phyloP scores from a whole-genome alignment of 2,329 filamentous ascomycete genomes.

The Fusarium subglutinans region DNA sequence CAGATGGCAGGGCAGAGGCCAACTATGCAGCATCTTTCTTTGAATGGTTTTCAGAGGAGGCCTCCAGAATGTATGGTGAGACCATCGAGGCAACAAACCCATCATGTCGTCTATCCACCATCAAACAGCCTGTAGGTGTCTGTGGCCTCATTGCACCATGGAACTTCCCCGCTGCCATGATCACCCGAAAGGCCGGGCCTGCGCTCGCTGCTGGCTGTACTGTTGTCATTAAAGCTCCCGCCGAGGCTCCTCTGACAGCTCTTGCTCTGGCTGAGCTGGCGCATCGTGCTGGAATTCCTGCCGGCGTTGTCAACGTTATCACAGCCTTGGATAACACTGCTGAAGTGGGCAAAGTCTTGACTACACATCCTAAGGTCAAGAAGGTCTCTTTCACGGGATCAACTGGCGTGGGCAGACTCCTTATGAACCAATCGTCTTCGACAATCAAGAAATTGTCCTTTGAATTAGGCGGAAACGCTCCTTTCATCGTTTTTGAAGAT shows the following conservation, averaged over 20 bases:
- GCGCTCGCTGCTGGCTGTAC: constrained; percentile 77
- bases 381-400: constrained; percentile 80
- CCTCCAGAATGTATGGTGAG: constrained; percentile 57
- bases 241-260: constrained; percentile 88
- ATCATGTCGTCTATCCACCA: constrained; percentile 60
- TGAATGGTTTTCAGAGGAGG: constrained; percentile 73
- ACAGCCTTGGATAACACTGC: constrained; percentile 81
- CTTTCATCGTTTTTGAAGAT: constrained; percentile 81
- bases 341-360: constrained; percentile 72
- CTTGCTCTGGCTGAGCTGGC: constrained; percentile 86
- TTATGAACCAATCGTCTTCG: constrained; percentile 75
- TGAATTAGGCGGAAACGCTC: constrained; percentile 78
- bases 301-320: constrained; percentile 87
- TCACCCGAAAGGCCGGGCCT: constrained; percentile 57
- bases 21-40: constrained; percentile 68
- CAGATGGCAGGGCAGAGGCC: constrained; percentile 67
- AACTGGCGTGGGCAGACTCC: constrained; percentile 53
- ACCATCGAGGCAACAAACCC: constrained; percentile 66
- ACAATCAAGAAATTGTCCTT: constrained; percentile 80
- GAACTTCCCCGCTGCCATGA: constrained; percentile 70
- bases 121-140: constrained; percentile 48
- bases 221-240: constrained; percentile 85
- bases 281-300: constrained; percentile 84
- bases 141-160: constrained; percentile 51
- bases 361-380: constrained; percentile 57